Evolutionary conservation across 495 filamentous ascomycete species (phyloP).

Genomic region (Chaetomium fimeti): DNA sequence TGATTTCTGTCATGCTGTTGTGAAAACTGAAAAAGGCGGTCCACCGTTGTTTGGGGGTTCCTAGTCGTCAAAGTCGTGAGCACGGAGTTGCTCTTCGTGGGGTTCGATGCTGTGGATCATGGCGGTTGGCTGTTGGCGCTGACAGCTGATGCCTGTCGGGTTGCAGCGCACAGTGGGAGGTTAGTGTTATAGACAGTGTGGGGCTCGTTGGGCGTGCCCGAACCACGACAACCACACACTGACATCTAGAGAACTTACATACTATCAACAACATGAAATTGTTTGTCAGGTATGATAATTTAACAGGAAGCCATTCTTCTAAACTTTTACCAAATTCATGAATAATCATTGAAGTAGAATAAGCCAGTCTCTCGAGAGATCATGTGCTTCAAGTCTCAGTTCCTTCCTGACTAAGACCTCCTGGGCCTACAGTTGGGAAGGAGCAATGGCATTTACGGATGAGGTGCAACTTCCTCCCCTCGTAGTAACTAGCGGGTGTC

Average conservation of each 20-base stretch:
- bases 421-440: too few species aligned
- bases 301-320: not conserved
- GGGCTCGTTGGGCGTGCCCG: not conserved
- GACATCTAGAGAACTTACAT: too few species aligned
- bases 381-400: too few species aligned
- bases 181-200: not conserved
- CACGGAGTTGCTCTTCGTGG: not conserved
- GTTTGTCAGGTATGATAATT: not conserved
- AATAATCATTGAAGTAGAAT: too few species aligned
- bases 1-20: conserved; percentile 48
- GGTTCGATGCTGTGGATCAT: conserved; percentile 10
- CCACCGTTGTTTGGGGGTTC: not conserved
- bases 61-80: not conserved
- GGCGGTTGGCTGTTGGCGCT: conserved; percentile 8
- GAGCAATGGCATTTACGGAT: not conserved
- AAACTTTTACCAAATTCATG: too few species aligned
- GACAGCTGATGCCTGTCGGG: conserved; percentile 20
- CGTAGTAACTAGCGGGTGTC: too few species aligned
- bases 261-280: too few species aligned
- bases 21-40: not conserved
- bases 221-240: too few species aligned
- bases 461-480: not conserved
- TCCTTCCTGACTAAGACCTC: too few species aligned
- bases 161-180: conserved; percentile 19
- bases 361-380: too few species aligned